Evolutionary conservation across 2,329 filamentous ascomycete species (phyloP).

Genomic region (Aspergillus sp.): DNA sequence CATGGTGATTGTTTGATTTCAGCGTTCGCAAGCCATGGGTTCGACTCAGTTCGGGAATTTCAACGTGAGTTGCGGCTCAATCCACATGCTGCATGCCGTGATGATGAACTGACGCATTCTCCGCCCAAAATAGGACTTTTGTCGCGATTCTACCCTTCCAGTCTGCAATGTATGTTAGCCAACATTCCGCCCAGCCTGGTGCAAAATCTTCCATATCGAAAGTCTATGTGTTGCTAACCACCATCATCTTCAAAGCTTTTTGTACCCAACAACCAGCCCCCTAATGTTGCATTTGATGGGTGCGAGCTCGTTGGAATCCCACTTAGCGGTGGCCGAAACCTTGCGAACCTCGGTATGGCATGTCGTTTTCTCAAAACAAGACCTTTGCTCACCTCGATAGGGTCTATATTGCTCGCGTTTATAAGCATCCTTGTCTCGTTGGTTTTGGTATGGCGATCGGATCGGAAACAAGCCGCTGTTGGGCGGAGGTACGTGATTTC

Average conservation of each 20-base stretch:
- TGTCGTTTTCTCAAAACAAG: not conserved
- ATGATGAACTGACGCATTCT: slow-evolving; percentile 20
- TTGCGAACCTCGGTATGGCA: slow-evolving; percentile 78
- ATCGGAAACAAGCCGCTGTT: slow-evolving; percentile 89
- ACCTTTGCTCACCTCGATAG: slow-evolving; percentile 43
- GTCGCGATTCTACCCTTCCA: slow-evolving; percentile 78
- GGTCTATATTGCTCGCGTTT: slow-evolving; percentile 82
- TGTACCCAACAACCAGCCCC: slow-evolving; percentile 58
- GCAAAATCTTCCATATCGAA: not conserved
- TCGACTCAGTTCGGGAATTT: slow-evolving; percentile 61
- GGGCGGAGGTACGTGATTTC: slow-evolving; percentile 70
- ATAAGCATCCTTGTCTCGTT: slow-evolving; percentile 69
- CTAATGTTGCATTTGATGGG: slow-evolving; percentile 61
- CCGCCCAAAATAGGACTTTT: slow-evolving; percentile 64
- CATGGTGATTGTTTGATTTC: slow-evolving; percentile 13
- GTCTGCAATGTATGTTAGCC: slow-evolving; percentile 69
- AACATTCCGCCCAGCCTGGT: not conserved
- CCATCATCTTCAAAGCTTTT: slow-evolving; percentile 58
- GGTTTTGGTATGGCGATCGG: slow-evolving; percentile 75
- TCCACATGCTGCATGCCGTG: not conserved
- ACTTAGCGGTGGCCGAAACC: slow-evolving; percentile 62
- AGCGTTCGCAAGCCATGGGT: slow-evolving; percentile 40
- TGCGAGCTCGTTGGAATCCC: slow-evolving; percentile 76
- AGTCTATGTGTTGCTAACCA: slow-evolving; percentile 14
- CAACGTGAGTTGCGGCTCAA: slow-evolving; percentile 44